Evolutionary conservation across 2,329 filamentous ascomycete genomes (phyloP), one percentile per base, ranked within the genome.

Genomic region (Colletotrichum tropicale): DNA sequence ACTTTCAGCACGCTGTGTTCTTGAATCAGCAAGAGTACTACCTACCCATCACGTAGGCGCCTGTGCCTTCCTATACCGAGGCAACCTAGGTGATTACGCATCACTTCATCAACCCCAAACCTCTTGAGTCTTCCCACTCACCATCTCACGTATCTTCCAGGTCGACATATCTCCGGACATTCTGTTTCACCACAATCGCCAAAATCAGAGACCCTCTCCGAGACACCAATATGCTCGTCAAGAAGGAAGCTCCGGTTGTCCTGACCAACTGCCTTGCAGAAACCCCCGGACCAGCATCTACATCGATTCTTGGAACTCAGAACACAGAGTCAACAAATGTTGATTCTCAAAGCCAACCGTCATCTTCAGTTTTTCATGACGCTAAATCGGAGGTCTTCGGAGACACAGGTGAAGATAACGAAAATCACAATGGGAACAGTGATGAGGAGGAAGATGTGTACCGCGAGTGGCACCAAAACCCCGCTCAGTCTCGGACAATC

Each of bases 401-500:
- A 34, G 6, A 62, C n/a, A 10, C n/a, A 15, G 18, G 26, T 34
- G 72, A 58, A 15, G 65, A 75, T 24, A 56, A 76, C 5, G 70
- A 74, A 55, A 30, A 43, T 24, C 21, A 64, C 16, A 21, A 38
- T 8, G 38, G 60, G 16, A 28, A 64, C 16, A 32, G 24, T 15
- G 55, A 65, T 15, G 28, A 32, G 18, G 52, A 64, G 36, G 34
- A 70, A 13, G 76, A 77, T 36, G 61, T 68, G 10, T 78, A 76
- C 10, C 82, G 83, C 24, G 80, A 80, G 9, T 80, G 82, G 5
- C 80, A 76, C 1, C 60, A 81, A 38, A 84, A 84, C 36, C 77
- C 81, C 3, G 76, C 80, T 13, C 82, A 84, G 55, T 81, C 82
- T 12, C 83, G 81, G 26, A 86, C 83, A 61, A 80, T 86, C n/a